Base-by-base conservation (phyloP, 805 yeast genomes). In the Tetrapisispora nanseiensis region DNA sequence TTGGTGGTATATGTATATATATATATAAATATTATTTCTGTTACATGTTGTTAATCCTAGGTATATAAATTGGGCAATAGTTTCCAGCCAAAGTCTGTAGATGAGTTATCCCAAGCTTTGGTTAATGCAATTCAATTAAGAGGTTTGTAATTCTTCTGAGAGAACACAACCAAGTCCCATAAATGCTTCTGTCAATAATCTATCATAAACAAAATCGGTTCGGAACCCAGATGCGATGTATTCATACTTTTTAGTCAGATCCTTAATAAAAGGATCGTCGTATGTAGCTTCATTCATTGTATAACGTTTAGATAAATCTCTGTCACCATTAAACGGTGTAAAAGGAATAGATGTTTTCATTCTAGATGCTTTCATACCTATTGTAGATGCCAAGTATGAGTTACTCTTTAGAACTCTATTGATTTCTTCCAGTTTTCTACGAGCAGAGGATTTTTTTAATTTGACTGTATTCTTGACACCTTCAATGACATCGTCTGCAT, bases 281-380 rank as follows among this genome's bases (percentile, higher is more conserved):
- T 82, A 82, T 22, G 54, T 49, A 1, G 55, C 41, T 15, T 51
- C 55, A 5, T 63, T 57, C 16, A 79, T 62, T 10, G 61, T 65
- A 62, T 77, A 87, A 23, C 73, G 69, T 41, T 70, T 69, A 20
- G 68, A 62, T 7, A 66, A 46, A 45, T 82, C 80, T 46, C 92
- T 71, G 63, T 90, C 97, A 35, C 97, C 97, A 56, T 81, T 79
- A 65, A 90, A 90, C 8, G 97, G 97, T 10, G 97, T 87, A 61
- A 89, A 90, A 15, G 97, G 97, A 6, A 72, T 66, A 13, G 57
- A 50, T 19, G 60, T 65, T 40, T 58, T 63, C 43, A 51, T 55
- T 37, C 58, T 54, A 22, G 48, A 49, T 23, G 54, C 47, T 46
- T 48, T 56, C 19, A 23, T 16, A 29, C 26, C 37, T n/a, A 21